Base-by-base conservation (phyloP, 2,329 filamentous ascomycete genomes). In the Curvularia lunata region DNA sequence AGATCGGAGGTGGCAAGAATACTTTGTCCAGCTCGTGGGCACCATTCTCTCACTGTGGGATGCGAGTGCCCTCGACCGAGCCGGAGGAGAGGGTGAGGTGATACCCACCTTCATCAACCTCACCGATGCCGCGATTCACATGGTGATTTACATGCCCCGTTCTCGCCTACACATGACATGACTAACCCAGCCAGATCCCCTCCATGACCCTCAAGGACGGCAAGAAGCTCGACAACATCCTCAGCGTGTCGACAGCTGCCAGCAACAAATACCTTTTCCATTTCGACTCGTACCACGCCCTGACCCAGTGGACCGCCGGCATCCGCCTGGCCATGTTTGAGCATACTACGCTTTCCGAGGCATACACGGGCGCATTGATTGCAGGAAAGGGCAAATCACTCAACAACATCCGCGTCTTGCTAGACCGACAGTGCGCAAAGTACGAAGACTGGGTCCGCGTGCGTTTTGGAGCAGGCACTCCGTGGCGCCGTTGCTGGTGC, bases 1-100 rank as follows among this genome's bases (percentile, higher is more conserved):
- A 41, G 93, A 97, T 77, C 85, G 95, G 68, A 91, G 88, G 64
- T 99, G 95, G 95, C 90, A 90, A 37, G 95, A 99, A 81, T 97
- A 92, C 78, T 99, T 98, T 79, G 93, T 94, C 42, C 95, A 98
- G 75, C 87, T 99, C 16, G 92, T 97, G 18, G 95, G 95, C 64
- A 98, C 95, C 1, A 91, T 98, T 16, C 81, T 99, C 56, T 97
- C 95, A 6, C 81, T 98, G 48, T 99, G 95, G 95, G 94, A 99
- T 78, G 93, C 94, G 23, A 88, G 91, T 63, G 92, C 95, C 75
- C 84, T 98, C 57, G 95, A 99, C 79, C 88, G 87, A 38, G 93
- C 91, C 12, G 92, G 91, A 34, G 89, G 92, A 67, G 87, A 95
- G 69, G 90, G 88, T 64, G 91, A 96, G 72, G 91, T 96, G 47